These are phyloP conservation scores for Ceratocystis smalleyi DNA, from an alignment of 2,329 filamentous ascomycete species.

Conservation along the genomic window DNA sequence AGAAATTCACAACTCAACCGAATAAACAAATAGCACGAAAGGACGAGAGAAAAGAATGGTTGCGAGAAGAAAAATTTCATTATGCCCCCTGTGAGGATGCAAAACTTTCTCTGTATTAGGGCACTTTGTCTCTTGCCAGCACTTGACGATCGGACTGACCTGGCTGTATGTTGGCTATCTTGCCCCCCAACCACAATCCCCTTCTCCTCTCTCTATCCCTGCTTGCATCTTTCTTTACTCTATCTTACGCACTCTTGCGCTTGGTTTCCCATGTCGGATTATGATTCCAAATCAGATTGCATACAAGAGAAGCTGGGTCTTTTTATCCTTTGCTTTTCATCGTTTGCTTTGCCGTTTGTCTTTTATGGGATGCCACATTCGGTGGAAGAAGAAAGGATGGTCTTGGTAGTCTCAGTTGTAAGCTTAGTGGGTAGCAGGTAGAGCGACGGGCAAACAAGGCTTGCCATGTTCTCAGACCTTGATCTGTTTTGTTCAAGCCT, in stretches of 20 bases:
- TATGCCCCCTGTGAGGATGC: no score
- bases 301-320: not conserved
- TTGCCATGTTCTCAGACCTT: not conserved
- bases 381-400: not conserved
- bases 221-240: not conserved
- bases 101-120: no score
- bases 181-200: not conserved
- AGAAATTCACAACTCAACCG: not conserved
- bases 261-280: not conserved
- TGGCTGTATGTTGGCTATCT: not conserved
- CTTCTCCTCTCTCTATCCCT: not conserved
- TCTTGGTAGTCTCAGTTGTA: not conserved
- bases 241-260: not conserved
- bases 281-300: not conserved
- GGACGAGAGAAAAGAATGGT: not conserved
- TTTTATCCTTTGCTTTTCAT: no score
- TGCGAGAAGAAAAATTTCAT: not conserved
- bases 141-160: not conserved
- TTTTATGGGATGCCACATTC: not conserved
- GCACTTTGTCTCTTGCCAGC: no score
- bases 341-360: not conserved
- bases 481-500: not conserved
- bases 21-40: not conserved
- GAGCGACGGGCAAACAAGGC: not conserved
- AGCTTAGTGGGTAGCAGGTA: no score